Evolutionary conservation across 1,139 yeast species (phyloP).

Genomic region (Candida dubliniensis): DNA sequence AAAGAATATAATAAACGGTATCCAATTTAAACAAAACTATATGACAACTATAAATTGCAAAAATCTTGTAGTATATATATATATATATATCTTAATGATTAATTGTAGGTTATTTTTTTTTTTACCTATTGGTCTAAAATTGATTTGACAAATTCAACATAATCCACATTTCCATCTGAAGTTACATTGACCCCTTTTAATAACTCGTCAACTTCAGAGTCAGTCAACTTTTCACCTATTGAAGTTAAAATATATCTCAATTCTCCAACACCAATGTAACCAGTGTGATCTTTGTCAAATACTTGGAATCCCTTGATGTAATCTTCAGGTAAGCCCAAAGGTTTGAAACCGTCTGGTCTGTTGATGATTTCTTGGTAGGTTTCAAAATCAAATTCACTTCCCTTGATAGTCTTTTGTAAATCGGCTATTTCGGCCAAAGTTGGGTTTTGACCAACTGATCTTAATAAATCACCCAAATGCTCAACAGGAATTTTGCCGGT

Average conservation of each 20-base stretch:
- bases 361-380: slow-evolving; percentile 75
- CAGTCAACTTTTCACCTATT: slow-evolving; percentile 87
- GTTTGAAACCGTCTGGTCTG: slow-evolving; percentile 88
- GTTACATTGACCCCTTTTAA: slow-evolving; percentile 94
- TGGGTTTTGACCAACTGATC: slow-evolving; percentile 99
- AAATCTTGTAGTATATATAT: too few species aligned
- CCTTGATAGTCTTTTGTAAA: slow-evolving; percentile 52
- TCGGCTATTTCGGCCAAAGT: slow-evolving; percentile 85
- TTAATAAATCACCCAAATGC: slow-evolving; percentile 85
- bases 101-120: neutral
- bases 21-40: too few species aligned
- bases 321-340: slow-evolving; percentile 93
- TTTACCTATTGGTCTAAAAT: slow-evolving; percentile 73
- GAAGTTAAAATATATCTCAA: slow-evolving; percentile 90
- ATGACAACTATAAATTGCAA: too few species aligned
- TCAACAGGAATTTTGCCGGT: slow-evolving; percentile 89
- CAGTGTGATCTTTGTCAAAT: slow-evolving; percentile 93
- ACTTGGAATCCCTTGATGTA: slow-evolving; percentile 97
- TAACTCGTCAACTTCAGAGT: slow-evolving; percentile 91
- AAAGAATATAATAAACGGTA: too few species aligned
- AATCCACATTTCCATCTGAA: slow-evolving; percentile 92
- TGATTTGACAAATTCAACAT: slow-evolving; percentile 90
- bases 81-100: neutral
- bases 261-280: slow-evolving; percentile 96
- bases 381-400: slow-evolving; percentile 65